Evolutionary conservation across 305 asterid species (phyloP), one percentile per base, ranked within the genome.

Genomic region (Petunia hybrid): DNA sequence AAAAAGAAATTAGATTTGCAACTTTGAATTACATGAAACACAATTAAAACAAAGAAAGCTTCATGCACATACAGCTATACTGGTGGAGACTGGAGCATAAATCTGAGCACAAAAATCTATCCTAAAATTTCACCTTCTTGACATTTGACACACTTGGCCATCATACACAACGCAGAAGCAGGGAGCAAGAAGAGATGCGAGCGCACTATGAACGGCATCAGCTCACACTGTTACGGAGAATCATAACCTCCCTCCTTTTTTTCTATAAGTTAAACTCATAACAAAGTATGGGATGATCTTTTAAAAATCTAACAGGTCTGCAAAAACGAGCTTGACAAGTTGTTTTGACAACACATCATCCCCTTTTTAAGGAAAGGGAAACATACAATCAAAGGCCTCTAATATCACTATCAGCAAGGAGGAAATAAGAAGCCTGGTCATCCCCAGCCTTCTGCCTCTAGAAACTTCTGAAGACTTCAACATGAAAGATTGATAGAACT

Each of bases 311-410:
- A 53, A 10, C 78, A 53, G 53, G 46, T 73, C 51, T 2, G 14
- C 64, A 5, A 46, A 51, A 0, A 53, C 64, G 16, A 74, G 78
- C 38, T 74, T 53, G 64, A 53, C 31, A 74, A 22, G 51, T 53
- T 74, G 78, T 53, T 74, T 51, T 74, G 78, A 73, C 64, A 74
- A 74, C n/a, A 38, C 39, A 74, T 74, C n/a, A 74, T 38, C 38
- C 48, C 78, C 78, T 53, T 74, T 14, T 22, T 36, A 45, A 75
- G 7, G 65, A 75, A 75, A 75, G 65, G 38, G 79, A 74, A 74
- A 74, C 8, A n/a, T 13, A 53, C 64, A 75, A 55, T 38, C 65
- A 75, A 75, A 53, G 79, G 79, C 74, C 53, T 66, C 51, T 41
- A 66, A 5, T 13, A 51, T 56, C 3, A 12, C 65, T 38, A 38